Base-by-base conservation (phyloP, 2,329 filamentous ascomycete genomes). In the Fusarium sacchari region DNA sequence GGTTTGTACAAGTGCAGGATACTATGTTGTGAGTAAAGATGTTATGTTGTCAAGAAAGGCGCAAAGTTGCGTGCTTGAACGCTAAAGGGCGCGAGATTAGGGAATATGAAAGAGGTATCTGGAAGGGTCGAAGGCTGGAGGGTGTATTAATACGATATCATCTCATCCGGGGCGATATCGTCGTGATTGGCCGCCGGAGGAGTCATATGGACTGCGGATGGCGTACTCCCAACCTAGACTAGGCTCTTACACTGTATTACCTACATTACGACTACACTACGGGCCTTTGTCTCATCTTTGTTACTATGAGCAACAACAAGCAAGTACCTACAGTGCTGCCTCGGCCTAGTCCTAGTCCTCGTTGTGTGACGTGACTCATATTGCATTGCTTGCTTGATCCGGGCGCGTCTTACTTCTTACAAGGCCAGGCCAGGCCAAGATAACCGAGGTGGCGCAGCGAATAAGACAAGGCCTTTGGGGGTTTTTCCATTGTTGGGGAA, bases 61-160 rank as follows among this genome's bases (percentile, higher is more conserved):
- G 75, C 69, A 75, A 72, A 47, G 67, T 77, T 77, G 76, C 76
- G 76, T 77, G 76, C 75, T 77, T 44, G 39, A 28, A 36, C 65
- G 63, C 57, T 60, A 67, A 71, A 77, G 64, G 75, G 75, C 73
- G 69, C 69, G 58, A 52, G 46, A 44, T 37, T 46, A 56, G 32
- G 32, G 76, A 77, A 78, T 61, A 69, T 50, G 46, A 56, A 22
- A 57, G 75, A 78, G 72, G 34, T 61, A 53, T 64, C 76, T 77
- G 55, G 76, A 78, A 76, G 66, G 57, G 36, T 50, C 50, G 63
- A 66, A 60, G 60, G 60, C 42, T 49, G 43, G 64, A 47, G 61
- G 60, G 67, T 69, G 63, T 44, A 72, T 77, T 78, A 66, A 63
- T 72, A 64, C 70, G 64, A 63, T 55, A 76, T 76, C 76, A 75